Base-by-base conservation (phyloP, 2,329 filamentous ascomycete genomes). In the Alternaria ventricosa region DNA sequence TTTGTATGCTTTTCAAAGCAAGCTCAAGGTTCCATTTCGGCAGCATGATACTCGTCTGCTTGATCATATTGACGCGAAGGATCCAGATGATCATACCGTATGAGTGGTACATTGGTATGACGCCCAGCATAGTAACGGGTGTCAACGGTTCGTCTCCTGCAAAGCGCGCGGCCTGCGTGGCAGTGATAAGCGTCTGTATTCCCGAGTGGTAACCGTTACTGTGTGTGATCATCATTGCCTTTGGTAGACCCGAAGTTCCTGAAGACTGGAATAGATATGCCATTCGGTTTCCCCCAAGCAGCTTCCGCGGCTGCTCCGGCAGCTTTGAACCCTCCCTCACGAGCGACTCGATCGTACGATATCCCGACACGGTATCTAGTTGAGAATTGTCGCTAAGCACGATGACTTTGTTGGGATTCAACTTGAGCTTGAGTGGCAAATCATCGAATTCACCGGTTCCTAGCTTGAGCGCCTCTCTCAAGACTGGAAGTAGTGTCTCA, bases 171-270 rank as follows among this genome's bases (percentile, higher is more conserved):
- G 44, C 56, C 65, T 76, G 75, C 3, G 66, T 63, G 3, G 66
- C 68, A 3, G 69, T 73, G 5, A 72, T 69, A 46, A 75, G 70
- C 9, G 68, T 67, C 41, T 77, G 74, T 13, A 75, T 67, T 1
- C 73, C 71, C 1, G 73, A 75, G 54, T 70, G 63, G 15, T 69
- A 66, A 2, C 71, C 74, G 23, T 75, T 75, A 9, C 61, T 65
- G 62, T 78, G 75, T 6, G 74, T 67, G 9, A 77, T 78, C 66
- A 77, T 76, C 74, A 77, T 76, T 8, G 74, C 75, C 47, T 78
- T 78, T 3, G 76, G 75, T 0, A 78, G 67, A 0, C 76, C 75
- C 2, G 71, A 75, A 0, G 75, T 78, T 0, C 75, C 76, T 5
- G 68, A 72, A 0, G 68, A 74, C 25, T 76, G 75, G 61, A 76